A percentile compares a stretch with the other conserved stretches of the same genome.
Conservation (phyloP, 1,139 yeast species). For the Diutina rugosa region DNA sequence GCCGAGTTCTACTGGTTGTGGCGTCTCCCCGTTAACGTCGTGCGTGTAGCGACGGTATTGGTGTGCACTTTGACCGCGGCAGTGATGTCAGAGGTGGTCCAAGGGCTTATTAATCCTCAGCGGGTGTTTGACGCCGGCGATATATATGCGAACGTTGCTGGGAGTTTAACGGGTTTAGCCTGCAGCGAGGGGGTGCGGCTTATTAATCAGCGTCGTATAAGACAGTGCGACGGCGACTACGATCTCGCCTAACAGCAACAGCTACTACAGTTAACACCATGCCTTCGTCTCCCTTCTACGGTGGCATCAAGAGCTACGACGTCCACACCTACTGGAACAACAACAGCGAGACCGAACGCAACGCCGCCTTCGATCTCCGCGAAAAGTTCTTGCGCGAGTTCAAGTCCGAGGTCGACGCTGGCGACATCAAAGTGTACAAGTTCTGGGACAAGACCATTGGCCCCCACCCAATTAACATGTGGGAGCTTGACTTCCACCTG, state of each 20-base stretch:
- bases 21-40: constrained; percentile 19
- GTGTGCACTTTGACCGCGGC: constrained; percentile 34
- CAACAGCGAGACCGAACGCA: constrained; percentile 18
- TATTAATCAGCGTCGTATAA: neutral
- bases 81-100: constrained; percentile 40
- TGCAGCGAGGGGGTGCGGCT: neutral
- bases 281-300: neutral
- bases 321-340: constrained; percentile 43
- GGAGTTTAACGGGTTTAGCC: neutral
- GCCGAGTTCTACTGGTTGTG: constrained; percentile 42
- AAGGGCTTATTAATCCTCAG: constrained; percentile 7
- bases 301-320: constrained; percentile 18
- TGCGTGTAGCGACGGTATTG: constrained; percentile 28
- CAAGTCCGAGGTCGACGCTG: constrained; percentile 27
- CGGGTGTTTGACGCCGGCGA: constrained; percentile 39
- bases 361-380: constrained; percentile 25
- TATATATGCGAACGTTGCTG: constrained; percentile 13
- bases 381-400: constrained; percentile 30
- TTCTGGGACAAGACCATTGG: constrained; percentile 42
- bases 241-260: neutral
- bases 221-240: neutral
- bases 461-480: constrained; percentile 40
- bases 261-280: neutral
- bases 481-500: constrained; percentile 19
- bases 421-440: constrained; percentile 29